Conservation (phyloP, 2,329 filamentous ascomycete genomes). For the Penicillium sp. region DNA sequence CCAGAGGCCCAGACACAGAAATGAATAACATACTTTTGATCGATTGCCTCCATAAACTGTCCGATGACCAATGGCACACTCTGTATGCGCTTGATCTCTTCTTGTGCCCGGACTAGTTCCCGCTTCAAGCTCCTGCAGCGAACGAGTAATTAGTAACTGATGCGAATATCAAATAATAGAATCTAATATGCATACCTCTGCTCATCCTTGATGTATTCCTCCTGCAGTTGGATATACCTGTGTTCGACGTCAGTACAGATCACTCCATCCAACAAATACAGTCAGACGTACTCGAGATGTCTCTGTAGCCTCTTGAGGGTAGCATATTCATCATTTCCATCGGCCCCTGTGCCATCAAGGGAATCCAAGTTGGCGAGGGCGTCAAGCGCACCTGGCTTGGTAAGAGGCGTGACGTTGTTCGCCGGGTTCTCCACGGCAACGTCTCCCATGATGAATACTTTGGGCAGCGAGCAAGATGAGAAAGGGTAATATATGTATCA, state of each 20-base stretch:
- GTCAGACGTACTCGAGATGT: constrained; percentile 74
- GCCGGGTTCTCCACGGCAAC: constrained; percentile 77
- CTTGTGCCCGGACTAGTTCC: constrained; percentile 93
- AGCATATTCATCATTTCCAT: constrained; percentile 88
- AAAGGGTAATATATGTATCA: not conserved
- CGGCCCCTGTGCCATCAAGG: constrained; percentile 76
- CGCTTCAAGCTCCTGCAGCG: constrained; percentile 79
- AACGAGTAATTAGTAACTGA: constrained; percentile 10
- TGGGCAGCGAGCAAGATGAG: not conserved
- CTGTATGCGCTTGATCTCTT: constrained; percentile 99
- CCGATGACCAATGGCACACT: constrained; percentile 97
- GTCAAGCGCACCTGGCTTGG: constrained; percentile 70
- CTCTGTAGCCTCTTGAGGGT: constrained; percentile 94
- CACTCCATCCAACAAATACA: not conserved
- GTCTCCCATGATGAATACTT: constrained; percentile 68
- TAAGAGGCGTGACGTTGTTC: constrained; percentile 71
- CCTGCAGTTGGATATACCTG: constrained; percentile 93
- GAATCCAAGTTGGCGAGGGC: constrained; percentile 87
- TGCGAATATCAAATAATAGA: not conserved
- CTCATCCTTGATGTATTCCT: constrained; percentile 99
- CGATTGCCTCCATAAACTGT: constrained; percentile 99
- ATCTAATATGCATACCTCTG: constrained; percentile 61
- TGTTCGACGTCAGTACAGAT: constrained; percentile 18
- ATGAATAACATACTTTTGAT: constrained; percentile 83
- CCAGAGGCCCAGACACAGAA: not conserved